phyloP scores from a whole-genome alignment of 495 filamentous ascomycete genomes.

The Chaetomium cochliodes region DNA sequence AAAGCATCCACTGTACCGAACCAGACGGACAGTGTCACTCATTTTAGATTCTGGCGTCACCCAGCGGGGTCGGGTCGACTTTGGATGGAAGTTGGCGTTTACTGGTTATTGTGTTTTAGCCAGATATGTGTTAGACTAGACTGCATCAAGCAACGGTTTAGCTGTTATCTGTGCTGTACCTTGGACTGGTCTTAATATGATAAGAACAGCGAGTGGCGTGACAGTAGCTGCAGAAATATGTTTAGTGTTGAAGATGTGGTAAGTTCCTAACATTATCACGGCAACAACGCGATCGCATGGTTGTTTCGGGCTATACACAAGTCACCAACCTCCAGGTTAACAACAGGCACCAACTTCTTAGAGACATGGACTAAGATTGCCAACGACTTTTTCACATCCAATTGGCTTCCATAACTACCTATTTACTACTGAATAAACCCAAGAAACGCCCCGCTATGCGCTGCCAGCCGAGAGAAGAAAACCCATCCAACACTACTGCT shows the following conservation, averaged over 20 bases:
- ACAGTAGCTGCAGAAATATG: too few relatives aligned
- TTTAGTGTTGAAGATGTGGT: too few relatives aligned
- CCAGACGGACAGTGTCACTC: conserved; percentile 1
- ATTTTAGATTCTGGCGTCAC: neutral
- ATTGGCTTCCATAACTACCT: neutral
- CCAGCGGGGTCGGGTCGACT: neutral
- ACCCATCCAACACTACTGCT: neutral
- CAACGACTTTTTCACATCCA: neutral
- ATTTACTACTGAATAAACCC: neutral
- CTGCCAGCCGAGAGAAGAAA: neutral
- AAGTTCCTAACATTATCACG: too few relatives aligned
- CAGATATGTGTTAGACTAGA: neutral
- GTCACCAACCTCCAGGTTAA: too few relatives aligned
- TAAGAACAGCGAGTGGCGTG: too few relatives aligned
- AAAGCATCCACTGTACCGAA: neutral
- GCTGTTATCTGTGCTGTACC: neutral
- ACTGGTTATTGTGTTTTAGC: neutral
- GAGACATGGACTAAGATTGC: too few relatives aligned
- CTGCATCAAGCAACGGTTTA: neutral
- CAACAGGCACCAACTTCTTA: too few relatives aligned
- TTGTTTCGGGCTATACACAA: too few relatives aligned
- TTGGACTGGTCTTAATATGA: neutral
- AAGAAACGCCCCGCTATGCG: conserved; percentile 17
- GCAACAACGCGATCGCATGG: too few relatives aligned
- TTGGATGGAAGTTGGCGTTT: conserved; percentile 14